These are phyloP conservation scores for Ajuga chamaepitys DNA, from an alignment of 257 asterid species.

Conservation along the genomic window DNA sequence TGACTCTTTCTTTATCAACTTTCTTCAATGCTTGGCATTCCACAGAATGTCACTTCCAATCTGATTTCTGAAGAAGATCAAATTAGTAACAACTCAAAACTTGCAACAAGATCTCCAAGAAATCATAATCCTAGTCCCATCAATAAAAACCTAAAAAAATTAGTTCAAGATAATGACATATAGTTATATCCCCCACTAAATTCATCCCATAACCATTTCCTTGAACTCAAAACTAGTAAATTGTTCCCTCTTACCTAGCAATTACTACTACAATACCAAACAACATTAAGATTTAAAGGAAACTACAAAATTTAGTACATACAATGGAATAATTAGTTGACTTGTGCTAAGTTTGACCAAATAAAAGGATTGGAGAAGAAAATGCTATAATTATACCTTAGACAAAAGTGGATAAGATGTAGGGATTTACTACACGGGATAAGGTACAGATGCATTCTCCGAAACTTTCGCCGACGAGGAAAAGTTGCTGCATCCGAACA, in stretches of 20 bases:
- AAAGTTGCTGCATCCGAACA: no score
- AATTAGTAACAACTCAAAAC: slow-evolving; percentile 3
- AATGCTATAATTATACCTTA: no score
- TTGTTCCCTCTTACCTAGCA: slow-evolving; percentile 59
- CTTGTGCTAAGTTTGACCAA: no score
- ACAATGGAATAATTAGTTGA: no score
- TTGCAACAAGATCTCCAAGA: neutral
- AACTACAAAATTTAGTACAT: no score
- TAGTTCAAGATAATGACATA: slow-evolving; percentile 11
- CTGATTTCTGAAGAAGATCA: slow-evolving; percentile 49
- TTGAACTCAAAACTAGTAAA: neutral
- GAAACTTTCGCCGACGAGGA: no score
- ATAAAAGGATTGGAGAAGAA: no score
- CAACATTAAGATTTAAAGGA: no score
- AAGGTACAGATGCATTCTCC: no score
- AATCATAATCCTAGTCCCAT: neutral
- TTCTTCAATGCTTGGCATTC: slow-evolving; percentile 55
- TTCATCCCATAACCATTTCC: neutral
- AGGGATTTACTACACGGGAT: no score
- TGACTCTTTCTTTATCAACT: slow-evolving; percentile 56
- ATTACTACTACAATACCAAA: slow-evolving; percentile 62
- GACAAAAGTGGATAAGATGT: no score
- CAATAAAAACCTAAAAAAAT: neutral
- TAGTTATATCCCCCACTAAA: neutral
- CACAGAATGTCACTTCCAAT: slow-evolving; percentile 76